Evolutionary conservation across 2,329 filamentous ascomycete genomes (phyloP).

Genomic region (Fusarium palustre): DNA sequence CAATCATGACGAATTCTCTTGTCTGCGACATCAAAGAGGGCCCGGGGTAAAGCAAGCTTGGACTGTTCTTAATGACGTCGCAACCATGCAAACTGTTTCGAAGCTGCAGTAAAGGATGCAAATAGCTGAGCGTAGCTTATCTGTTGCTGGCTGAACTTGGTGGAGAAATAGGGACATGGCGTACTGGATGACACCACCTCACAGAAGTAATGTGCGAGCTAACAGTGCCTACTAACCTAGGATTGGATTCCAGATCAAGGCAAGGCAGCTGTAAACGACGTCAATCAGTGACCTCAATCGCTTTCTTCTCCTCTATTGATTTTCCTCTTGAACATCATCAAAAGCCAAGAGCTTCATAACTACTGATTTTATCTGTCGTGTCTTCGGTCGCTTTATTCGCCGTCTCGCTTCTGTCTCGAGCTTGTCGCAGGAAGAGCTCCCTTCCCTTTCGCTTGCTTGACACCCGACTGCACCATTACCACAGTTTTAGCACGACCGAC

Average conservation of each 20-base stretch:
- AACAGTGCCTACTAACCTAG: conserved; percentile 12
- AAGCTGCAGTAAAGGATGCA: conserved; percentile 30
- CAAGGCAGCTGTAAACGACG: conserved; percentile 34
- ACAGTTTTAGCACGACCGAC: conserved; percentile 17
- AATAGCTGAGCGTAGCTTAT: conserved; percentile 26
- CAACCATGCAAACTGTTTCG: conserved; percentile 35
- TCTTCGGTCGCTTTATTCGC: conserved; percentile 5
- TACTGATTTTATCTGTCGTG: conserved; percentile 1
- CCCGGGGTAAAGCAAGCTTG: conserved; percentile 42
- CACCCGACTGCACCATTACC: not conserved
- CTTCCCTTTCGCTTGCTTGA: conserved; percentile 27
- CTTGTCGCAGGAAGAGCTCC: conserved; percentile 41
- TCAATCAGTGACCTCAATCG: conserved; percentile 24
- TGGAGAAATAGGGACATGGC: conserved; percentile 28
- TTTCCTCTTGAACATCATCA: conserved; percentile 9
- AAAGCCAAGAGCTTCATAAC: conserved; percentile 26
- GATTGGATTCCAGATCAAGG: conserved; percentile 38
- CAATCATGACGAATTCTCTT: conserved; percentile 23
- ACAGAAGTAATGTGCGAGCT: conserved; percentile 31
- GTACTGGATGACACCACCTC: conserved; percentile 40
- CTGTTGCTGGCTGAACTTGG: conserved; percentile 28
- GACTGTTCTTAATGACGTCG: conserved; percentile 44
- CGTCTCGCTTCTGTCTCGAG: conserved; percentile 44
- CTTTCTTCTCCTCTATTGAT: conserved; percentile 14
- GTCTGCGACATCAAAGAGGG: conserved; percentile 21